Conservation (phyloP, 139 green algal genomes). For the Pleodorina starrii region DNA sequence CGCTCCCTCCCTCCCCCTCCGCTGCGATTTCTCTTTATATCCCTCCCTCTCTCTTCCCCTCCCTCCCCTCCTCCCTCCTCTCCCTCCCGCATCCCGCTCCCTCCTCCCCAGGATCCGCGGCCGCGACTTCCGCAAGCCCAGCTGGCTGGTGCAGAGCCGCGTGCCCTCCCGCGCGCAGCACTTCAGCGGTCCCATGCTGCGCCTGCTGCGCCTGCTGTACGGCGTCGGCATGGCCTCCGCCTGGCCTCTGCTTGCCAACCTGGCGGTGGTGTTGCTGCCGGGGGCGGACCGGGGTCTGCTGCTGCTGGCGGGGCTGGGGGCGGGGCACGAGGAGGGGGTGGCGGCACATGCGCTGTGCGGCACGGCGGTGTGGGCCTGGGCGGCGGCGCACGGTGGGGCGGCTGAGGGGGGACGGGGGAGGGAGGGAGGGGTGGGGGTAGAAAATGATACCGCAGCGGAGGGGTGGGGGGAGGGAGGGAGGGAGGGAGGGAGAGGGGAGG, state of each 20-base stretch:
- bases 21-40: no score
- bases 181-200: not conserved
- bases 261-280: conserved; percentile 9
- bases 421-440: no score
- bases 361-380: conserved; percentile 29
- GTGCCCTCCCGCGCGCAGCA: not conserved
- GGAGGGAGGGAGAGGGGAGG: no score
- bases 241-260: conserved; percentile 44
- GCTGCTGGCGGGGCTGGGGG: not conserved
- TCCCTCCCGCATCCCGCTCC: no score
- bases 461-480: no score
- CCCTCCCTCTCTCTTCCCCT: no score
- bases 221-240: conserved; percentile 21
- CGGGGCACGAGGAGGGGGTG: conserved; percentile 39
- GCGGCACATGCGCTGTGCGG: conserved; percentile 26
- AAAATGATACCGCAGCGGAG: no score
- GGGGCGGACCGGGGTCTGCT: conserved; percentile 13
- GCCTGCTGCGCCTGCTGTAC: conserved; percentile 17
- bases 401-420: no score
- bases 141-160: conserved; percentile 15
- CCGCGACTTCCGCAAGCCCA: conserved; percentile 28
- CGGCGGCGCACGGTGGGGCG: conserved; percentile 13
- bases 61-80: no score
- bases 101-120: conserved; percentile 1
- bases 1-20: not conserved